Evolutionary conservation across 106 monocot genomes (phyloP), one percentile per base, ranked within the genome.

Genomic region (Chionographis japonica): DNA sequence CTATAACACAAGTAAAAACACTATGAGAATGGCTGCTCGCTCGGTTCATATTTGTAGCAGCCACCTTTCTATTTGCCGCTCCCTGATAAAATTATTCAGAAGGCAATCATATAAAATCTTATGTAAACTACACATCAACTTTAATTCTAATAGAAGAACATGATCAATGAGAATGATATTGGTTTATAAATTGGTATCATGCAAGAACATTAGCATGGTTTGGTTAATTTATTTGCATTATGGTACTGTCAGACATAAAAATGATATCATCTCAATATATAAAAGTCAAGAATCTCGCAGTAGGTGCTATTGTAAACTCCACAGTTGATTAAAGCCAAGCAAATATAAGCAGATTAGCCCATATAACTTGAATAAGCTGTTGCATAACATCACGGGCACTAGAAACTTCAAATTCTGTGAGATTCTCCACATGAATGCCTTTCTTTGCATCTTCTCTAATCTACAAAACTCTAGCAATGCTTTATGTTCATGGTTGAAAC

Each of bases 11-110:
- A 35, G 91, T 95, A 73, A 95, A 95, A 73, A 95, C 91, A 78
- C 95, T 91, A 78, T 95, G 95, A 60, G 95, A 95, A 56, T 91
- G 88, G 43, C 95, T 95, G 61, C 95, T 95, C 56, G 91, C 95
- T 75, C 84, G 56, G 56, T 95, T 95, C 91, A 95, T 95, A 78
- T 92, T 95, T 58, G 95, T 95, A 16, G 95, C 67, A 60, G 91
- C 88, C 27, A 95, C 95, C 80, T 95, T 95, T 66, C 95, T 79
- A 65, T 91, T 95, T 68, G 95, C 77, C 66, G 95, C 78, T 55
- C 95, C 95, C 95, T 95, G 71, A 10, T 46, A 5, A 46, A 46
- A 46, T 1, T 5, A 46, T 5, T 40, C 59, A 72, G 56, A 38
- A 62, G 12, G 39, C 50, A 37, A 7, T 51, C 37, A 66, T 66